A percentile compares a stretch with the other conserved stretches of the same genome.
phyloP scores from a whole-genome alignment of 2,329 filamentous ascomycete species.

The Talaromyces sp. region DNA sequence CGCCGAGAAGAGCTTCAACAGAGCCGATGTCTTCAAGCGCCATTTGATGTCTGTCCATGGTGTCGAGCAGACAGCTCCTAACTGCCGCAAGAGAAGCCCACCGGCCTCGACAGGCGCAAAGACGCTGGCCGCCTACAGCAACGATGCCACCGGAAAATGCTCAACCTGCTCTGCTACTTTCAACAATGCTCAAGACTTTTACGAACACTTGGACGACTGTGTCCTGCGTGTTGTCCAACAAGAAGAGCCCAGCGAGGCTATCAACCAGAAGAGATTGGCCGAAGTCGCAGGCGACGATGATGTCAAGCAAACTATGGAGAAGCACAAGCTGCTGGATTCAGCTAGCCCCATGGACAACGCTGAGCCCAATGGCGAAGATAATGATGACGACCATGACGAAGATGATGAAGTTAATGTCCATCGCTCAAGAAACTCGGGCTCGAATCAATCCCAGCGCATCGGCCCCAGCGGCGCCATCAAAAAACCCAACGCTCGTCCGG shows the following conservation, averaged over 20 bases:
- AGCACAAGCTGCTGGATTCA: constrained; percentile 47
- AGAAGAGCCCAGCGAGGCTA: constrained; percentile 52
- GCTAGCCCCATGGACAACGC: constrained; percentile 47
- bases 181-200: constrained; percentile 86
- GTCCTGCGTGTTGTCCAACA: constrained; percentile 58
- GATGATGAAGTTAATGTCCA: constrained; percentile 51
- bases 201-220: constrained; percentile 81
- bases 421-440: not conserved
- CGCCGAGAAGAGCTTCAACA: constrained; percentile 91
- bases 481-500: constrained; percentile 62
- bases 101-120: constrained; percentile 41
- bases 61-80: constrained; percentile 87
- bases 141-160: constrained; percentile 78
- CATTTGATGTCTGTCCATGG: constrained; percentile 86
- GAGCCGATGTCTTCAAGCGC: constrained; percentile 92
- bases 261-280: constrained; percentile 50
- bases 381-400: constrained; percentile 31
- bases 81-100: constrained; percentile 71
- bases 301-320: constrained; percentile 53
- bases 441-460: constrained; percentile 30
- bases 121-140: constrained; percentile 64
- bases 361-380: constrained; percentile 50
- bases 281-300: constrained; percentile 56
- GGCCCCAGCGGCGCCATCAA: constrained; percentile 40
- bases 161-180: constrained; percentile 86